Percentiles rank a stretch among this genome's conserved stretches.
Evolutionary conservation across 768 basidiomycete genomes (phyloP).

Genomic region (Holtermanniella nyarrowii): DNA sequence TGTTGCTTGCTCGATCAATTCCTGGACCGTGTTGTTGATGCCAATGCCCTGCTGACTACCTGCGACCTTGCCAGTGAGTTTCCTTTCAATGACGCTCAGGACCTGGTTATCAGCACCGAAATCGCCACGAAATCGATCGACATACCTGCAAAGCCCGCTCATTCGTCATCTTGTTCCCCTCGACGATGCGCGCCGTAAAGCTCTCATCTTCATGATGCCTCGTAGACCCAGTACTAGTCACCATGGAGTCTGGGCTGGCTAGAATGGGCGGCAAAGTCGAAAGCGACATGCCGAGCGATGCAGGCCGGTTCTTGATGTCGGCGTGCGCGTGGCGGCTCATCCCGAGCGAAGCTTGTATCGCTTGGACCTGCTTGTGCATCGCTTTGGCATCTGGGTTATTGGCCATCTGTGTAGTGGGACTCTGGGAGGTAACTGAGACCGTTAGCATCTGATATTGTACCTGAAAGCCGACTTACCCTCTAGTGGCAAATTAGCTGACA

Average conservation of each 20-base stretch:
- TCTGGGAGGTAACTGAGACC: background rate
- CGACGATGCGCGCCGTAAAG: constrained; percentile 29
- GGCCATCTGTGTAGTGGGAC: background rate
- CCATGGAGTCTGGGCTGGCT: constrained; percentile 10
- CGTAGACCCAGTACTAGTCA: constrained; percentile 17
- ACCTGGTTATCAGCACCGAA: constrained; percentile 12
- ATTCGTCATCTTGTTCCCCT: constrained; percentile 30
- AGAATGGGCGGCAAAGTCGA: background rate
- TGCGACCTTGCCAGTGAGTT: constrained; percentile 23
- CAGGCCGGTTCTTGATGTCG: background rate
- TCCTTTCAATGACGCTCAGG: constrained; percentile 34
- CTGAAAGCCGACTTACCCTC: background rate
- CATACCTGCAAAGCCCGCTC: constrained; percentile 28
- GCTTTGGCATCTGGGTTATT: background rate
- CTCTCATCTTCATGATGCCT: constrained; percentile 19
- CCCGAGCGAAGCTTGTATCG: background rate
- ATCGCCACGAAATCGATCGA: background rate
- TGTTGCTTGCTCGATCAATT: constrained; percentile 36
- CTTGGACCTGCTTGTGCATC: background rate
- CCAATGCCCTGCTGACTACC: constrained; percentile 8
- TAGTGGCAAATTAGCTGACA: background rate
- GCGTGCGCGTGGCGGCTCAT: background rate
- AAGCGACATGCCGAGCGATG: constrained; percentile 11
- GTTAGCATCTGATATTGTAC: background rate
- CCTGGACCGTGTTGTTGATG: constrained; percentile 34